These are phyloP conservation scores for Myxozyma melibiosi DNA, from an alignment of 805 yeast species.

Conservation along the genomic window DNA sequence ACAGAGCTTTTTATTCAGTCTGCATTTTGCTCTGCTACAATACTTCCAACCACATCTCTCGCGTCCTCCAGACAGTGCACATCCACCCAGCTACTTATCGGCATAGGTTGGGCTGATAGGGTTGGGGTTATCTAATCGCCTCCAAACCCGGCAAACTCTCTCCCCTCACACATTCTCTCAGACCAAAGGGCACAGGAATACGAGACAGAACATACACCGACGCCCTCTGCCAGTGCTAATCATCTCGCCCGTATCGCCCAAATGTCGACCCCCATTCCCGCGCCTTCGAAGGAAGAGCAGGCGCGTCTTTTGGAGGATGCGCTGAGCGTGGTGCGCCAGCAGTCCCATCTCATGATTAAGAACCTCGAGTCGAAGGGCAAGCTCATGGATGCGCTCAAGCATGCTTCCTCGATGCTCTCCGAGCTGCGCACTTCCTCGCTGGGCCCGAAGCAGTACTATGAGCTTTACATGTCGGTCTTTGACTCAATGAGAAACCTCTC, in stretches of 20 bases:
- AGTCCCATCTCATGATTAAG: conserved; percentile 73
- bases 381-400: conserved; percentile 85
- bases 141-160: conserved; percentile 1
- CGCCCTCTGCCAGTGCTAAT: no score
- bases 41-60: no score
- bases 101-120: not conserved
- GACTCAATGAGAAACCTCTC: conserved; percentile 78
- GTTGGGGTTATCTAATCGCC: conserved; percentile 16
- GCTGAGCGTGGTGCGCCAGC: conserved; percentile 60
- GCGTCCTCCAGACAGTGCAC: no score
- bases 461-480: conserved; percentile 72
- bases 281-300: conserved; percentile 35
- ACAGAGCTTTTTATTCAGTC: no score
- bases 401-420: conserved; percentile 76
- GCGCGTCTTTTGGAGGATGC: conserved; percentile 49
- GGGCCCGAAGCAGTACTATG: conserved; percentile 91
- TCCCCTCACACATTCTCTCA: no score
- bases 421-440: conserved; percentile 76
- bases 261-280: conserved; percentile 32
- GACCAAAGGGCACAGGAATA: no score
- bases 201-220: no score
- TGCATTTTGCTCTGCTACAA: no score
- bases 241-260: not conserved
- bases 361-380: conserved; percentile 67
- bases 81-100: no score